phyloP scores from a whole-genome alignment of 2,329 filamentous ascomycete species.

The Aspergillus awamori region DNA sequence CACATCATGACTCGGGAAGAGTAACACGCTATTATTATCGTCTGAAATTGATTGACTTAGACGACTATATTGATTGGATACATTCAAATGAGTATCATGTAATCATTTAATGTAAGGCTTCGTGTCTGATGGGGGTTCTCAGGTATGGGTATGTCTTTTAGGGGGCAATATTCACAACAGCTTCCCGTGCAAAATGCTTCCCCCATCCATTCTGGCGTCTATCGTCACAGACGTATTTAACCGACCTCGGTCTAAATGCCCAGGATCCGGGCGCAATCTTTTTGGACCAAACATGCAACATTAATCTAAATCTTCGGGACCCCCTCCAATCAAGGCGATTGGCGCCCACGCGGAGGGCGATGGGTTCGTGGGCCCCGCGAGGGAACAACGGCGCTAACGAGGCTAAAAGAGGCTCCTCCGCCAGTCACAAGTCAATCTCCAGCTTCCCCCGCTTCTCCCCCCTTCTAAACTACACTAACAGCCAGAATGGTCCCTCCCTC shows the following conservation, averaged over 20 bases:
- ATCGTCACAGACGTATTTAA: not conserved
- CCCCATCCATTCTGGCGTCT: not conserved
- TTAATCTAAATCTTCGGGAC: not conserved
- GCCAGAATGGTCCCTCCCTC: not conserved
- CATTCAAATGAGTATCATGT: too few relatives aligned
- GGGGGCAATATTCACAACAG: not conserved
- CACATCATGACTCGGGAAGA: too few relatives aligned
- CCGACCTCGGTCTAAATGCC: not conserved
- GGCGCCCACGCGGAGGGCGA: not conserved
- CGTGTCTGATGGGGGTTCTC: too few relatives aligned
- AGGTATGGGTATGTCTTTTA: too few relatives aligned
- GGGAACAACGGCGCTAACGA: not conserved
- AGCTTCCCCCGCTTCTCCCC: not conserved
- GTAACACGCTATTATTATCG: too few relatives aligned
- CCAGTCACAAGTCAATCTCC: not conserved
- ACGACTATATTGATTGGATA: too few relatives aligned
- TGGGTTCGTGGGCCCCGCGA: conserved; percentile 1
- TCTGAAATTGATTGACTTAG: too few relatives aligned
- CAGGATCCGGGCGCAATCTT: not conserved
- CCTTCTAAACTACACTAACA: not conserved
- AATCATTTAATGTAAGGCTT: too few relatives aligned
- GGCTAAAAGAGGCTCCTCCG: not conserved
- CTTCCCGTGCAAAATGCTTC: not conserved
- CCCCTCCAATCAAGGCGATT: conserved; percentile 3
- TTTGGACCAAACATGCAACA: not conserved